Base-by-base conservation (phyloP, 768 basidiomycete species). In the Neoboletus brunneissimus region DNA sequence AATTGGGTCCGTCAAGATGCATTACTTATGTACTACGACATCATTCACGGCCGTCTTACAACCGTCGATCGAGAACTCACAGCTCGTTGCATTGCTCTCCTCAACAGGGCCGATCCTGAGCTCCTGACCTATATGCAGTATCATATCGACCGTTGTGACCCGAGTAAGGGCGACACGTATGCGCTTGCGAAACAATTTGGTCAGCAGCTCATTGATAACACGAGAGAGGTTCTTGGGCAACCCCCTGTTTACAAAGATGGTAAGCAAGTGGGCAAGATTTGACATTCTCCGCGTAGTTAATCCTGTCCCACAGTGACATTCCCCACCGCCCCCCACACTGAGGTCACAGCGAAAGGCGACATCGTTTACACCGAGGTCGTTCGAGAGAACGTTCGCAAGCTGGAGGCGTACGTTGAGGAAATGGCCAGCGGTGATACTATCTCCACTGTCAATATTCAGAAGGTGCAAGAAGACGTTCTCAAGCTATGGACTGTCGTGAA, bases 1-100 rank as follows among this genome's bases (percentile, higher is more conserved):
- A 99, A 99, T 70, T 99, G 97, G 97, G 96, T 89, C 44, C 88
- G 96, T 57, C 97, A 99, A 76, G 95, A 97, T 59, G 93, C 94
- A 16, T 79, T 98, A 27, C 77, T 93, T 57, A 95, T 99, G 93
- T 98, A 87, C 77, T 98, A 95, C 74, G 96, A 98, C 72, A 97
- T 99, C 75, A 94, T 99, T 64, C 94, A 94, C 63, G 97, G 97
- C 47, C 87, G 89, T 44, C 83, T 97, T 53, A 94, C 88, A 23
- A 94, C 93, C 18, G 91, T 98, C 61, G 94, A 98, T 67, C 89
- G 94, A 51, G 94, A 96, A 70, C 94, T 95, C 72, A 97, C 97
- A 13, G 93, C 94, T 61, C 90, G 95, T 53, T 98, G 96, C 76
- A 95, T 99, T 57, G 86, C 91, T 55, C 89, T 99, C 68, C 92